phyloP scores from a whole-genome alignment of 306 rosid species.

The Potentilla sterilis region DNA sequence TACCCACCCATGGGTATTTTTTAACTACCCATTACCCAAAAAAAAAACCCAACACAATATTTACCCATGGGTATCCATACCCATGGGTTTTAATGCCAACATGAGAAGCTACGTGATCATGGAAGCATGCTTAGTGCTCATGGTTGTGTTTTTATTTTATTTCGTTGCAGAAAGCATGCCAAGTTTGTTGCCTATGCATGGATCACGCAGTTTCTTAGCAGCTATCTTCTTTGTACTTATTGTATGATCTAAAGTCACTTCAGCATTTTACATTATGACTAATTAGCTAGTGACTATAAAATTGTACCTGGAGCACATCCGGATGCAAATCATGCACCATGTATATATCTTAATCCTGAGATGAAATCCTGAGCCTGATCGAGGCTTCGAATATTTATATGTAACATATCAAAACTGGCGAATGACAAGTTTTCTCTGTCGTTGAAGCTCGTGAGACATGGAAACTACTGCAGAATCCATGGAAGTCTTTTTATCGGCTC shows the following conservation, averaged over 20 bases:
- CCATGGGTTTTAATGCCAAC: too few relatives aligned
- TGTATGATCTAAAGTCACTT: background rate
- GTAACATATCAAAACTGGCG: background rate
- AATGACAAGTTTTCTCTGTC: conserved; percentile 48
- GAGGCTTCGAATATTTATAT: background rate
- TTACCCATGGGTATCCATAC: too few relatives aligned
- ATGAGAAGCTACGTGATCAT: background rate
- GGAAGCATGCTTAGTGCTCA: too few relatives aligned
- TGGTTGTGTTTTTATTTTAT: too few relatives aligned
- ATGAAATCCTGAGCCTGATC: background rate
- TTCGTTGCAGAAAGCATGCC: too few relatives aligned
- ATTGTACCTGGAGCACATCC: background rate
- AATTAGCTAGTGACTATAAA: background rate
- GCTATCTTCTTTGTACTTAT: background rate
- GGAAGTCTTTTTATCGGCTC: conserved; percentile 79
- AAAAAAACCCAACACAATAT: too few relatives aligned
- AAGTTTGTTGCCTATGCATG: too few relatives aligned
- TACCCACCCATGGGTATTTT: too few relatives aligned
- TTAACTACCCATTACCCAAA: too few relatives aligned
- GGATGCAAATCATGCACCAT: background rate
- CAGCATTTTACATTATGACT: background rate
- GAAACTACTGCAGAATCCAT: conserved; percentile 62
- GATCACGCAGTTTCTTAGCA: background rate
- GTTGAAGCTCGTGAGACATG: conserved; percentile 59
- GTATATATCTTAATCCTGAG: background rate